phyloP scores from a whole-genome alignment of 1,139 yeast species.

The Suhomyces taliae region DNA sequence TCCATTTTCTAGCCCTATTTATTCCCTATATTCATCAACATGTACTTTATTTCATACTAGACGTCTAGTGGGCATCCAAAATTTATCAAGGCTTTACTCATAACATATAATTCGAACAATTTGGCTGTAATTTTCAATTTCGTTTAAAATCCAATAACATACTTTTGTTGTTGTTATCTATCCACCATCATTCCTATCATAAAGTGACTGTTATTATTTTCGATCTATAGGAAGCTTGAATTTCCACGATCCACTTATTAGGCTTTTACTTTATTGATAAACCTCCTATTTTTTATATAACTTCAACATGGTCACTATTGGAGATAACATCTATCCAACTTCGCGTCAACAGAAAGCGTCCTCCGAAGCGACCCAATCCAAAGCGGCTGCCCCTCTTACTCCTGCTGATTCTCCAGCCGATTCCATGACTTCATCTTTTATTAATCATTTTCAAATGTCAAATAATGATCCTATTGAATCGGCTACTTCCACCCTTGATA shows the following conservation, averaged over 20 bases:
- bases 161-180: background rate
- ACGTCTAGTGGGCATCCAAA: background rate
- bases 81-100: background rate
- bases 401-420: constrained; percentile 7
- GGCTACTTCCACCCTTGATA: constrained; percentile 7
- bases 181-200: too few species aligned
- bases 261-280: background rate
- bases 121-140: too few species aligned
- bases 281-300: too few species aligned
- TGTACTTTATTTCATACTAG: background rate
- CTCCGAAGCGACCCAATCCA: constrained; percentile 3
- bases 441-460: constrained; percentile 9
- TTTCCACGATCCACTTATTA: constrained; percentile 9
- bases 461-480: background rate
- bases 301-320: constrained; percentile 18
- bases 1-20: background rate
- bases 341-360: constrained; percentile 2
- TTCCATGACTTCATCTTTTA: constrained; percentile 5
- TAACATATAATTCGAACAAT: too few species aligned
- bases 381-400: constrained; percentile 5
- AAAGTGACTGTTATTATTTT: too few species aligned
- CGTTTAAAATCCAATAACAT: too few species aligned
- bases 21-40: background rate
- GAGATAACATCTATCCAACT: constrained; percentile 12
- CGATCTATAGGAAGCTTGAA: constrained; percentile 1